Evolutionary conservation across 768 basidiomycete species (phyloP).

Genomic region (Leccinum imitatum): DNA sequence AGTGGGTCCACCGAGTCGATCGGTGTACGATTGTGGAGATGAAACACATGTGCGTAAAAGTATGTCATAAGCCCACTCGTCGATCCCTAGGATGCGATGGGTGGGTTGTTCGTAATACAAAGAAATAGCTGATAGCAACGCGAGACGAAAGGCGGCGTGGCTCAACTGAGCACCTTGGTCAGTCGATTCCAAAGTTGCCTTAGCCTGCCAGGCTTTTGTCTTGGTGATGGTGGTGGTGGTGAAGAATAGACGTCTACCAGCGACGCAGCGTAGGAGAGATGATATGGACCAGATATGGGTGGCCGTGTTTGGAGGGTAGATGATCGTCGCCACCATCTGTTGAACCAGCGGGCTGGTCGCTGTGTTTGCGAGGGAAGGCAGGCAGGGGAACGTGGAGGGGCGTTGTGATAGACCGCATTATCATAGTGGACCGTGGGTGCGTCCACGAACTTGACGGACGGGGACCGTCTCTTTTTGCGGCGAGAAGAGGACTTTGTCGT

Average conservation of each 20-base stretch:
- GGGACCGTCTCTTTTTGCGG: slow-evolving; percentile 32
- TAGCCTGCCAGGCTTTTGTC: slow-evolving; percentile 25
- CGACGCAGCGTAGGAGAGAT: slow-evolving; percentile 30
- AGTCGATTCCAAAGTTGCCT: slow-evolving; percentile 30
- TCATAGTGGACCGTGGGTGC: slow-evolving; percentile 58
- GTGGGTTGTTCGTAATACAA: neutral
- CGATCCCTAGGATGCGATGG: neutral
- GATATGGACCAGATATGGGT: slow-evolving; percentile 33
- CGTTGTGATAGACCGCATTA: slow-evolving; percentile 12
- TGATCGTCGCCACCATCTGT: slow-evolving; percentile 28
- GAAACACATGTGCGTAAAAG: slow-evolving; percentile 11
- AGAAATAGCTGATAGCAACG: neutral
- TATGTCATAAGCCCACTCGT: neutral
- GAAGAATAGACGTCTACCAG: slow-evolving; percentile 29
- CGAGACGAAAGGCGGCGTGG: neutral
- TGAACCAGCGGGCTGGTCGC: slow-evolving; percentile 23
- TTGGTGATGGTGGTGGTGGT: slow-evolving; percentile 11
- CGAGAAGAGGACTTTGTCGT: slow-evolving; percentile 25
- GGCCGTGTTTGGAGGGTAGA: slow-evolving; percentile 24
- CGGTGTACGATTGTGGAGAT: slow-evolving; percentile 17
- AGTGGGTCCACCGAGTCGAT: slow-evolving; percentile 19
- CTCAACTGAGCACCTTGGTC: slow-evolving; percentile 22
- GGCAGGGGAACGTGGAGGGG: slow-evolving; percentile 15
- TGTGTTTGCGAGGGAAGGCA: slow-evolving; percentile 13
- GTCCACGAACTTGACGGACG: slow-evolving; percentile 71